A percentile compares a stretch with the other conserved stretches of the same genome.
These are phyloP conservation scores for Thermothelomyces thermophilus DNA, from an alignment of 2,329 filamentous ascomycete species.

Conservation along the genomic window DNA sequence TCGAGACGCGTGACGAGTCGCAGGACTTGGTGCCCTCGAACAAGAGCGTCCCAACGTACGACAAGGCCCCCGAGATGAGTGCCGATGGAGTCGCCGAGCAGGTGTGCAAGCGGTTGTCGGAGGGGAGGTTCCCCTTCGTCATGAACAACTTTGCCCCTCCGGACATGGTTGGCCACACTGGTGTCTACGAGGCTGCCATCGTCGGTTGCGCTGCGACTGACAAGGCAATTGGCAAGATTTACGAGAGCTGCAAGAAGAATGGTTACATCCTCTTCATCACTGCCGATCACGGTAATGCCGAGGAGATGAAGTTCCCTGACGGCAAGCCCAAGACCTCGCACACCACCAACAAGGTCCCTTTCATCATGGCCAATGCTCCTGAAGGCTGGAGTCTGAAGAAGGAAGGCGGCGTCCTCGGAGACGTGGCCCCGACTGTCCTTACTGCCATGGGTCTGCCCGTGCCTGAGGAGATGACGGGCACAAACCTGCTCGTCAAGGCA, in stretches of 20 bases:
- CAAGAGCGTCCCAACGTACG: slow-evolving; percentile 85
- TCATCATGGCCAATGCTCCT: slow-evolving; percentile 96
- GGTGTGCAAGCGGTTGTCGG: slow-evolving; percentile 76
- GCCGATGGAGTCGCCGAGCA: slow-evolving; percentile 84
- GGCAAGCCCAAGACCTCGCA: slow-evolving; percentile 97
- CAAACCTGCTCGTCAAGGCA: slow-evolving; percentile 72
- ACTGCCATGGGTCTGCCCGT: slow-evolving; percentile 85
- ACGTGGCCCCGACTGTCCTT: slow-evolving; percentile 92
- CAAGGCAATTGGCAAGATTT: slow-evolving; percentile 86
- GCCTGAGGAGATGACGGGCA: slow-evolving; percentile 87
- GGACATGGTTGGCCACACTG: slow-evolving; percentile 99
- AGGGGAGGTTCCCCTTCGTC: slow-evolving; percentile 86
- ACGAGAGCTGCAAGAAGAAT: slow-evolving; percentile 88
- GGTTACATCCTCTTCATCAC: slow-evolving; percentile 94
- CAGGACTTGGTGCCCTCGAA: slow-evolving; percentile 79
- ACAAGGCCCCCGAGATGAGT: slow-evolving; percentile 92
- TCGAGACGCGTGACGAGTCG: slow-evolving; percentile 80
- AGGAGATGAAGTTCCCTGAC: slow-evolving; percentile 97
- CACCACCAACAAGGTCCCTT: slow-evolving; percentile 95
- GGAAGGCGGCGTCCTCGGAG: slow-evolving; percentile 82
- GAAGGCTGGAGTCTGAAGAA: slow-evolving; percentile 81
- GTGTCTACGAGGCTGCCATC: slow-evolving; percentile 91
- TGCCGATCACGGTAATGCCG: slow-evolving; percentile 93
- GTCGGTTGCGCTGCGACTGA: slow-evolving; percentile 80
- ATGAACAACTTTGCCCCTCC: slow-evolving; percentile 99